phyloP scores from a whole-genome alignment of 2,329 filamentous ascomycete species.

The Stenocarpella maydis region DNA sequence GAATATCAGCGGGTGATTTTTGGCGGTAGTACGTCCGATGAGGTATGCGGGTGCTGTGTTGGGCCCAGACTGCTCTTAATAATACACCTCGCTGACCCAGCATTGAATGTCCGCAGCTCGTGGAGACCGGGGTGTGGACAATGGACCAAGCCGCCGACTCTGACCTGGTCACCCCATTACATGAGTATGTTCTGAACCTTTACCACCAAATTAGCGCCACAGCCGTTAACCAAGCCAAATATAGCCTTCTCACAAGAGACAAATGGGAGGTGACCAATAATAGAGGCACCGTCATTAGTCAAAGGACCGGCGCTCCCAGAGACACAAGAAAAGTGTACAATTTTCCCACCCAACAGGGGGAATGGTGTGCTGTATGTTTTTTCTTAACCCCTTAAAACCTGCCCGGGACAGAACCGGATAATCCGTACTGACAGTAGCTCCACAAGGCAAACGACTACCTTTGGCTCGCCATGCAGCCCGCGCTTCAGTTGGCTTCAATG shows the following conservation, averaged over 20 bases:
- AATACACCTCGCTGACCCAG: not conserved
- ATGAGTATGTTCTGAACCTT: constrained; percentile 18
- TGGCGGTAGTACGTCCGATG: constrained; percentile 12
- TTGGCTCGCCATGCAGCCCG: constrained; percentile 32
- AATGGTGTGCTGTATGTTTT: constrained; percentile 23
- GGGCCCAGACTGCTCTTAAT: not conserved
- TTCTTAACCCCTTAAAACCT: not conserved
- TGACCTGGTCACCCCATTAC: constrained; percentile 28
- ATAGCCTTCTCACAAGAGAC: constrained; percentile 26
- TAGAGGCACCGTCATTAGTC: not conserved
- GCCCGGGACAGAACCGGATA: no score
- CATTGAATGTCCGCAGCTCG: not conserved
- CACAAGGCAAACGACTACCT: constrained; percentile 19
- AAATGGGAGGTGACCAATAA: constrained; percentile 22
- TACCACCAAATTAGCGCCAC: not conserved
- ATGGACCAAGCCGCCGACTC: constrained; percentile 8
- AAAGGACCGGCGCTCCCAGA: not conserved
- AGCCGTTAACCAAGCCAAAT: not conserved
- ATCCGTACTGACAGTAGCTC: not conserved
- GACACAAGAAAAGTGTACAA: constrained; percentile 23
- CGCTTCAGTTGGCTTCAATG: constrained; percentile 29
- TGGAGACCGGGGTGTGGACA: constrained; percentile 21
- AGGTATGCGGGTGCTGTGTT: constrained; percentile 2
- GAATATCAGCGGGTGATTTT: constrained; percentile 33
- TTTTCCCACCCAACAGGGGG: constrained; percentile 26